Evolutionary conservation across 331 rosid genomes (phyloP).

Genomic region (Quercus tomentella): DNA sequence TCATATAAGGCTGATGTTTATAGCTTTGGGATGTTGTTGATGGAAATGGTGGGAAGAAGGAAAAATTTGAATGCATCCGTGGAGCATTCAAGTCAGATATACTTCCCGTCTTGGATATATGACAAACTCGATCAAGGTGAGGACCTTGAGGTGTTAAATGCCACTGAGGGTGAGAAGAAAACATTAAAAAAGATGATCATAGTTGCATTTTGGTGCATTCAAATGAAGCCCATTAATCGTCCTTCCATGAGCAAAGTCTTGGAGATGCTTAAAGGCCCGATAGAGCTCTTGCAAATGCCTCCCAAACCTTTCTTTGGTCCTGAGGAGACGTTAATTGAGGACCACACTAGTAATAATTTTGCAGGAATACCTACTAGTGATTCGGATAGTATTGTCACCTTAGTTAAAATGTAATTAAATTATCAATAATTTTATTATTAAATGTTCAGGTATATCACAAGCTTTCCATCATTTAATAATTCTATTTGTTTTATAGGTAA

Average conservation of each 20-base stretch:
- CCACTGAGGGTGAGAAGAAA: neutral
- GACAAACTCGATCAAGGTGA: neutral
- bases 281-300: neutral
- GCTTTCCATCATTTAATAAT: too few species aligned
- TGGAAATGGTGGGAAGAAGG: neutral
- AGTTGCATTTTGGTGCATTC: slow-evolving; percentile 5
- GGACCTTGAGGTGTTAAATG: neutral
- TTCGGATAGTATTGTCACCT: neutral
- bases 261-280: neutral
- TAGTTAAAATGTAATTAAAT: too few species aligned
- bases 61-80: neutral
- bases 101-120: neutral
- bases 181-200: neutral
- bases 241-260: slow-evolving; percentile 2
- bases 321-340: neutral
- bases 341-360: neutral
- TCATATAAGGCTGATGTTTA: slow-evolving; percentile 27
- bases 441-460: too few species aligned
- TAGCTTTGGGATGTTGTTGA: slow-evolving; percentile 34
- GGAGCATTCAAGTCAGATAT: neutral
- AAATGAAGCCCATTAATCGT: neutral
- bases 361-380: neutral
- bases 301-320: neutral
- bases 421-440: too few species aligned
- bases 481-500: too few species aligned